Conservation (phyloP, 768 basidiomycete genomes). For the Asterophora lycoperdoides region DNA sequence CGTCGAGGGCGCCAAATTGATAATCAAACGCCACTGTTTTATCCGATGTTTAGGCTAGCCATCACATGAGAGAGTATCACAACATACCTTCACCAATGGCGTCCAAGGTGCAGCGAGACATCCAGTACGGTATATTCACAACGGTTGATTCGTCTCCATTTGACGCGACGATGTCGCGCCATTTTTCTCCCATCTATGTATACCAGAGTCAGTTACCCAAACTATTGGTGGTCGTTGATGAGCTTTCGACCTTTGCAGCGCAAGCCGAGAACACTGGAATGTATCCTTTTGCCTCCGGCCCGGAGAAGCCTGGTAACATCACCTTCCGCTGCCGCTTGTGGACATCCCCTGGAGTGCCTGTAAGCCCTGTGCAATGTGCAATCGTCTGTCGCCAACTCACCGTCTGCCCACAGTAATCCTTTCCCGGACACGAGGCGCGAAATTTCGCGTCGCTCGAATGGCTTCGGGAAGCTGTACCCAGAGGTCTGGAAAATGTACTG, state of each 20-base stretch:
- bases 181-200: slow-evolving; percentile 33
- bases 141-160: slow-evolving; percentile 27
- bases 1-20: slow-evolving; percentile 37
- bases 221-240: slow-evolving; percentile 7
- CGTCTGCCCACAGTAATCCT: slow-evolving; percentile 38
- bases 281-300: slow-evolving; percentile 38
- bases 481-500: slow-evolving; percentile 42
- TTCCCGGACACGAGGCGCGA: slow-evolving; percentile 32
- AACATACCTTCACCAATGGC: slow-evolving; percentile 46
- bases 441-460: slow-evolving; percentile 32
- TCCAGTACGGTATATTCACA: slow-evolving; percentile 33
- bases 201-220: not conserved
- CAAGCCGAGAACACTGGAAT: slow-evolving; percentile 36
- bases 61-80: not conserved
- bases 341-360: slow-evolving; percentile 26
- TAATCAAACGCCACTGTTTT: slow-evolving; percentile 46
- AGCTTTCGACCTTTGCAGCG: slow-evolving; percentile 26
- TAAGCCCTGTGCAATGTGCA: not conserved
- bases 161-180: slow-evolving; percentile 33
- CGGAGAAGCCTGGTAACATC: slow-evolving; percentile 45
- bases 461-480: slow-evolving; percentile 40
- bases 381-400: slow-evolving; percentile 22
- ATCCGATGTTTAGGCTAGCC: not conserved
- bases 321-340: slow-evolving; percentile 46
- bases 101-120: slow-evolving; percentile 46